Evolutionary conservation across 345 rosid genomes (phyloP).

Genomic region (Linum tenue): DNA sequence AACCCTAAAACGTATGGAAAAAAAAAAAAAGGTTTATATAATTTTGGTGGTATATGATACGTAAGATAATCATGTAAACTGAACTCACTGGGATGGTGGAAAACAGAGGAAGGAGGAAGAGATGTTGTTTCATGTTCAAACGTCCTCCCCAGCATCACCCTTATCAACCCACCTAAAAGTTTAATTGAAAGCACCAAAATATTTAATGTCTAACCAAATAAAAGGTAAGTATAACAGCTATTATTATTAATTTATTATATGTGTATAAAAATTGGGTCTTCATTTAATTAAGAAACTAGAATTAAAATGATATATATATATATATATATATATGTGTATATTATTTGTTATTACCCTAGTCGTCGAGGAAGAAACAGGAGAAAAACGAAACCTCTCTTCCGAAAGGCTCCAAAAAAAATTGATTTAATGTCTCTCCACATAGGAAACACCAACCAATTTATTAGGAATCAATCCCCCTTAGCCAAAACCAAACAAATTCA

Average conservation of each 20-base stretch:
- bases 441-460: slow-evolving; percentile 23
- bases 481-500: neutral
- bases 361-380: slow-evolving; percentile 1
- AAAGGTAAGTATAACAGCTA: slow-evolving; percentile 26
- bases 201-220: slow-evolving; percentile 55
- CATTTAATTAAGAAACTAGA: slow-evolving; percentile 12
- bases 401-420: neutral
- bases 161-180: slow-evolving; percentile 34
- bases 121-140: no score
- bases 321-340: slow-evolving; percentile 8
- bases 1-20: no score
- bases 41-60: no score
- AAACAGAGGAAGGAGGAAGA: no score
- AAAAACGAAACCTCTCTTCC: neutral
- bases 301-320: slow-evolving; percentile 18
- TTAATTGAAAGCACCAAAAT: slow-evolving; percentile 49
- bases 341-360: no score
- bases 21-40: no score
- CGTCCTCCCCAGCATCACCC: neutral
- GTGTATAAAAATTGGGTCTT: slow-evolving; percentile 15
- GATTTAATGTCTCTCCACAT: slow-evolving; percentile 12
- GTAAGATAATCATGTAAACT: no score
- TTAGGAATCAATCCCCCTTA: neutral
- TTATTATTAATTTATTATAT: no score
- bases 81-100: no score